Base-by-base conservation (phyloP, 495 filamentous ascomycete species). In the Penicillium lagena region DNA sequence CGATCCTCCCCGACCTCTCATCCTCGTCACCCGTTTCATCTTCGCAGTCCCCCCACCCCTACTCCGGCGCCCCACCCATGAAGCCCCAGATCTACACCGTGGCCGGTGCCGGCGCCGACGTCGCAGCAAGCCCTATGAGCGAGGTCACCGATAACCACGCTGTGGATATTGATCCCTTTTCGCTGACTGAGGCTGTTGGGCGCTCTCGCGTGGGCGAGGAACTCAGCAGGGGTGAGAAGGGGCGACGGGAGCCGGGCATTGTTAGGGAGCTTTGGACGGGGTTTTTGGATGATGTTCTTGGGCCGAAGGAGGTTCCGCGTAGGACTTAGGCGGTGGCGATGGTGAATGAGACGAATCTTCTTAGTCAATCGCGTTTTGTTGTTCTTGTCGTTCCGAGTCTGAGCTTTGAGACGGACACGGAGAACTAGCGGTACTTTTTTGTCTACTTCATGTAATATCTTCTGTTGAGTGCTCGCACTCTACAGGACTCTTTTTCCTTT, bases 141-240 rank as follows among this genome's bases (percentile, higher is more conserved):
- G 81, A 83, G 50, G 73, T 80, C 13, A 67, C 72, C 22, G 80
- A 85, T 54, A 82, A 80, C 45, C 61, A 70, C 60, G 61, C 72
- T 7, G 50, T 75, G 33, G 71, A 80, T 17, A 64, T 83, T 35
- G 77, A 80, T 55, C 79, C 77, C 14, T 79, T 77, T 55, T 74
- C 72, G 36, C 57, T 82, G 48, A 79, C 77, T 11, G 73, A 76
- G 44, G 59, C 70, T 37, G 73, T 77, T 9, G 63, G 61, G 2
- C 66, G 65, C 43, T 73, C 72, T 12, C 51, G 61, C 12, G 56
- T 70, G 12, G 68, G 66, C 7, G 65, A 64, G 43, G 64, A 65
- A 47, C 31, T 74, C 31, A 22, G 22, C 51, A 51, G 40, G 57
- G 53, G 52, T 33, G 52, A 49, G 7, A 9, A 14, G 12, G 46